Conservation (phyloP, 768 basidiomycete genomes). For the Macrolepiota dolichaula region DNA sequence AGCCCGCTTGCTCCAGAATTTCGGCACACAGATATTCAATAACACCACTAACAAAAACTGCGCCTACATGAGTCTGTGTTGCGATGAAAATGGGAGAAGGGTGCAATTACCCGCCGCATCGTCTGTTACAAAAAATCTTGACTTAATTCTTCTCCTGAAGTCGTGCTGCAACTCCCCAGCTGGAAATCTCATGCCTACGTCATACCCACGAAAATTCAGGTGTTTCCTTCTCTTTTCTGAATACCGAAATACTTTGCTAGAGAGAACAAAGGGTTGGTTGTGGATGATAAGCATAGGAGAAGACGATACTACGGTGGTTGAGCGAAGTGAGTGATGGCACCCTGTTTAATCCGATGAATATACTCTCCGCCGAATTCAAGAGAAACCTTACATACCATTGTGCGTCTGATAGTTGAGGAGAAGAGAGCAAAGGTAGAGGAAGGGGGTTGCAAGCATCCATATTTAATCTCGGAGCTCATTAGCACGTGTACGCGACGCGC, state of each 20-base stretch:
- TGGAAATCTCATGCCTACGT: conserved; percentile 3
- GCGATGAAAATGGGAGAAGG: not conserved
- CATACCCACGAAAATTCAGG: not conserved
- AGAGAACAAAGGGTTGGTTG: not conserved
- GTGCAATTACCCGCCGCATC: conserved; percentile 55
- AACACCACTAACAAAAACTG: conserved; percentile 82
- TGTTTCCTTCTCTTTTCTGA: not conserved
- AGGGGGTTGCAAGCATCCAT: not conserved
- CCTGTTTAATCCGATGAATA: not conserved
- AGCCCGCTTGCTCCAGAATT: conserved; percentile 80
- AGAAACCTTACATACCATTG: not conserved
- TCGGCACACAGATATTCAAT: conserved; percentile 87
- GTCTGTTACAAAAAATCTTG: conserved; percentile 22
- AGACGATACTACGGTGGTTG: conserved; percentile 1
- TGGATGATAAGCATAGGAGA: not conserved
- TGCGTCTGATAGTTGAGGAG: not conserved
- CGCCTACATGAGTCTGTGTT: not conserved
- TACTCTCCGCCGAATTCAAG: not conserved
- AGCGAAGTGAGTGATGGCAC: not conserved
- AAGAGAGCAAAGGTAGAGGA: not conserved
- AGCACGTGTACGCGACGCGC: conserved; percentile 11
- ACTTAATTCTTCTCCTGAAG: not conserved
- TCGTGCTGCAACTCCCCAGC: not conserved
- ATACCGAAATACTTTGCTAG: not conserved
- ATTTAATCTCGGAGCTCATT: not conserved